phyloP scores from a whole-genome alignment of 1,284 basidiomycete genomes.

The Cutaneotrichosporon sp. region DNA sequence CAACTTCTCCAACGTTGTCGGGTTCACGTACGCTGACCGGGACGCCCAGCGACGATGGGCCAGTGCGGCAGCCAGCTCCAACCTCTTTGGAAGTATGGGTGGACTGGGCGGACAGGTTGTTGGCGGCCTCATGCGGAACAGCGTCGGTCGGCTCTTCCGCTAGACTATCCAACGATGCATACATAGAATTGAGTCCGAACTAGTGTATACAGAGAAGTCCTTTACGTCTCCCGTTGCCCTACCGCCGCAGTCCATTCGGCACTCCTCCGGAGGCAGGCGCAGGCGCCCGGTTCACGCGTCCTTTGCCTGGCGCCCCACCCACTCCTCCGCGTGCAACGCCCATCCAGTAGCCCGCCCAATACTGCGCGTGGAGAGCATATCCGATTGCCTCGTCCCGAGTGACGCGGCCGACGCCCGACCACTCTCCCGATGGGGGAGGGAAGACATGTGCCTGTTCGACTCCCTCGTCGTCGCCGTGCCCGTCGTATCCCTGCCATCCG shows the following conservation, averaged over 20 bases:
- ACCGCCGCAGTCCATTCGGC: not conserved
- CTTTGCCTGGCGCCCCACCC: not conserved
- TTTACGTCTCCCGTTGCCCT: too few relatives aligned
- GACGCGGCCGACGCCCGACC: conserved; percentile 8
- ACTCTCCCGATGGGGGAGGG: conserved; percentile 15
- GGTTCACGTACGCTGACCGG: conserved; percentile 65
- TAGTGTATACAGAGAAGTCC: too few relatives aligned
- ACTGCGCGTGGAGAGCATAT: conserved; percentile 44
- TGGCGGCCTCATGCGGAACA: conserved; percentile 69
- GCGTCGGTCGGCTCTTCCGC: conserved; percentile 69
- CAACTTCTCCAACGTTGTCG: conserved; percentile 84
- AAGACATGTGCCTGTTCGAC: conserved; percentile 10
- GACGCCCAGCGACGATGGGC: conserved; percentile 84
- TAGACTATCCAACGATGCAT: conserved; percentile 16
- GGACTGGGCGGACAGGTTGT: conserved; percentile 73
- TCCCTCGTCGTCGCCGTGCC: not conserved
- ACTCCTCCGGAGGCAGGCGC: not conserved
- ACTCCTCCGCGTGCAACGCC: conserved; percentile 29
- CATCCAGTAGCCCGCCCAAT: conserved; percentile 49
- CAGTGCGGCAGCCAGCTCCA: conserved; percentile 58
- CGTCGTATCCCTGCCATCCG: conserved; percentile 4
- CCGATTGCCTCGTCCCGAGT: conserved; percentile 32
- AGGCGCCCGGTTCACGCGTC: not conserved
- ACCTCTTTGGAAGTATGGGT: conserved; percentile 51
- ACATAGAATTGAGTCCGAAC: conserved; percentile 5